phyloP scores from a whole-genome alignment of 1,284 basidiomycete species.

The Fistulinella cinereoalba region DNA sequence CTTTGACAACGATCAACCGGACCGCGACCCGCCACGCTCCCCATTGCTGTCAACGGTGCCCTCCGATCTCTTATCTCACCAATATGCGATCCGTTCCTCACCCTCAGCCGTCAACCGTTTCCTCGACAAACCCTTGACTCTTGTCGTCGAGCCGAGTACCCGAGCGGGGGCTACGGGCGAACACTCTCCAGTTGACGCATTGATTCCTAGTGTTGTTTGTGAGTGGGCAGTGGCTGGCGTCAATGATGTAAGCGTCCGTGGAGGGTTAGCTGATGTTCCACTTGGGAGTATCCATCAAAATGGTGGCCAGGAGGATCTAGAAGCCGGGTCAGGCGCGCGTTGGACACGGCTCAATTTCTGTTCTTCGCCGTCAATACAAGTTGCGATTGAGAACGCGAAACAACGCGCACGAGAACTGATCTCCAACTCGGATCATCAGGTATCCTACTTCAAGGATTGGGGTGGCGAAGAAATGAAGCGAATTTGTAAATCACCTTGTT shows the following conservation, averaged over 20 bases:
- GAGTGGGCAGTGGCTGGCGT: constrained; percentile 66
- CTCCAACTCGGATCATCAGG: constrained; percentile 80
- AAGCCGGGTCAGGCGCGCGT: constrained; percentile 11
- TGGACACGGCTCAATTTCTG: constrained; percentile 80
- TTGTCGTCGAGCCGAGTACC: constrained; percentile 84
- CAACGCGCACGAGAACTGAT: constrained; percentile 61
- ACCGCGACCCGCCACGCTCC: neutral
- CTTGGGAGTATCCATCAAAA: constrained; percentile 13
- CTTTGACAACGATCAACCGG: constrained; percentile 20
- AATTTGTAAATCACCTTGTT: constrained; percentile 49
- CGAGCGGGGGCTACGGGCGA: constrained; percentile 89
- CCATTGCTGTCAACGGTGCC: constrained; percentile 7
- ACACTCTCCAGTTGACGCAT: constrained; percentile 89
- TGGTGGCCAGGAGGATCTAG: constrained; percentile 5
- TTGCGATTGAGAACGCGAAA: constrained; percentile 62
- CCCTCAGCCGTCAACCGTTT: constrained; percentile 78
- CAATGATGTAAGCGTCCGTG: constrained; percentile 24
- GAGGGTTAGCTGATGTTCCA: constrained; percentile 12
- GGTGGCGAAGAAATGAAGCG: constrained; percentile 91
- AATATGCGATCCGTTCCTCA: constrained; percentile 74
- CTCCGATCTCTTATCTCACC: constrained; percentile 68
- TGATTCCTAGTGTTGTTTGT: constrained; percentile 88
- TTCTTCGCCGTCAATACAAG: constrained; percentile 57
- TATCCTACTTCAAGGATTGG: constrained; percentile 85
- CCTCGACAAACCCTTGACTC: constrained; percentile 87